Conservation (phyloP, 1,284 basidiomycete species). For the Lentinula novae-zelandiae region DNA sequence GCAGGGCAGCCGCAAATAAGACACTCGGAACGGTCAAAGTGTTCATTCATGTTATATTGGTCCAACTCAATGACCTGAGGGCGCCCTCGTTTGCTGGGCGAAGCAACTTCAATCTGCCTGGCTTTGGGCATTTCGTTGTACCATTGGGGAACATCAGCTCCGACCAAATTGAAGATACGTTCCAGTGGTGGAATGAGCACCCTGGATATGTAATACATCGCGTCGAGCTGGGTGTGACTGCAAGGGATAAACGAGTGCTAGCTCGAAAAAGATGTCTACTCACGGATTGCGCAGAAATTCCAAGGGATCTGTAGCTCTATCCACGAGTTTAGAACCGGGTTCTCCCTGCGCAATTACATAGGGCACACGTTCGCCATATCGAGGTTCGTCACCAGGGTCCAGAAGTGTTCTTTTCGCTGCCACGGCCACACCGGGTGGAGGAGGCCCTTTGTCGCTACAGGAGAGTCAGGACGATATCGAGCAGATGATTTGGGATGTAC, state of each 20-base stretch:
- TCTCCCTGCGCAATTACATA: conserved; percentile 81
- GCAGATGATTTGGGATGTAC: not conserved
- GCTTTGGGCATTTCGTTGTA: conserved; percentile 84
- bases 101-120: conserved; percentile 33
- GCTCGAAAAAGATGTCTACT: not conserved
- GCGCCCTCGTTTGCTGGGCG: conserved; percentile 45
- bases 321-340: conserved; percentile 69
- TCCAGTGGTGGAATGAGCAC: conserved; percentile 89
- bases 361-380: conserved; percentile 91
- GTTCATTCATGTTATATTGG: conserved; percentile 63
- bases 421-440: conserved; percentile 88
- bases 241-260: not conserved
- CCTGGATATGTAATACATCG: conserved; percentile 86
- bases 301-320: conserved; percentile 78
- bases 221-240: conserved; percentile 57
- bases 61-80: conserved; percentile 28
- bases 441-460: conserved; percentile 74
- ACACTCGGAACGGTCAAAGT: conserved; percentile 75
- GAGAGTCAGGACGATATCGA: not conserved
- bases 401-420: conserved; percentile 73
- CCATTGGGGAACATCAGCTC: conserved; percentile 88
- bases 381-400: conserved; percentile 82
- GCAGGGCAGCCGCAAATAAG: conserved; percentile 61
- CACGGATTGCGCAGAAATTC: conserved; percentile 75
- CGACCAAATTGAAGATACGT: conserved; percentile 89